Evolutionary conservation across 768 basidiomycete species (phyloP), one percentile per base, ranked within the genome.

Genomic region (Phlegmacium glaucopus): DNA sequence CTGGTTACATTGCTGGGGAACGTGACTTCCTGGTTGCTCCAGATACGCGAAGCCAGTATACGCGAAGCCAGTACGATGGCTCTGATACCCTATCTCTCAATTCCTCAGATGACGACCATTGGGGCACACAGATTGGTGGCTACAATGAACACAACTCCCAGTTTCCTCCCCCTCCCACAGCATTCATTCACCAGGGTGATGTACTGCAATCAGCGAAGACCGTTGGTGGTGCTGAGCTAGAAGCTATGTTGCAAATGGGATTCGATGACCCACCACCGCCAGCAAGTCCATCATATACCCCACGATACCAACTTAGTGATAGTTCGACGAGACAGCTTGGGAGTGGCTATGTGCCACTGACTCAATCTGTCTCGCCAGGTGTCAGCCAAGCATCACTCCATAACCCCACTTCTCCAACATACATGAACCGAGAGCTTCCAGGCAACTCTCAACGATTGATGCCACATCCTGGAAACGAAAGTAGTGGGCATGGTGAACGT

Each of bases 81-180:
- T 90, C 88, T 9, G 93, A 95, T 61, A 83, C 88, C 1, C 63
- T 81, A 39, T 94, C 93, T 9, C 68, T 94, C 47, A 72, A 81
- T 13, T 93, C 90, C 4, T 90, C 91, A 8, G 95, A 97, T 29
- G 94, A 95, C 36, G 95, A 98, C 60, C 85, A 92, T 28, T 99
- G 94, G 94, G 93, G 94, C 3, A 72, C 80, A 4, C 94, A 99
- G 64, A 93, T 99, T 45, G 94, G 95, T 9, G 91, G 80, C 39
- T 97, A 98, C 68, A 95, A 97, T 65, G 94, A 97, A 65, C 75
- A 89, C 61, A 80, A 79, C 62, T 53, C 70, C 25, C 78, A 83
- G 56, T 94, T 84, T 56, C 88, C 92, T 28, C 89, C 90, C 4
- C 94, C 94, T 0, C 93, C 94, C 9, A 74, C 82, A n/a, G 87